These are phyloP conservation scores for Daedaleopsis sinensis DNA, from an alignment of 768 basidiomycete species.

Conservation along the genomic window DNA sequence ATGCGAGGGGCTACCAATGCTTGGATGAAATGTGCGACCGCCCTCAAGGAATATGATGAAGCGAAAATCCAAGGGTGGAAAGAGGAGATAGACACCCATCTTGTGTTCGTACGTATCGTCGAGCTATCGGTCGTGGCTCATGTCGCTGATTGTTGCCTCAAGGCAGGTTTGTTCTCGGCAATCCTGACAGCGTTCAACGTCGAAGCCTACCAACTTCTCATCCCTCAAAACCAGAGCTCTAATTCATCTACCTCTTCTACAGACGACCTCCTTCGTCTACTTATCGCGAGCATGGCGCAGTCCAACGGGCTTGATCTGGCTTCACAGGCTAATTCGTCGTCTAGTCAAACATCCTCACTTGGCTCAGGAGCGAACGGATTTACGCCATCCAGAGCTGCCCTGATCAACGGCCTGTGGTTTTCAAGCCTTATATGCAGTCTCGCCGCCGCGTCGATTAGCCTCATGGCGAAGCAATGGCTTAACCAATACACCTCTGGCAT, in stretches of 20 bases:
- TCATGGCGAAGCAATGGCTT: slow-evolving; percentile 21
- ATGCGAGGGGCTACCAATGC: too few species aligned
- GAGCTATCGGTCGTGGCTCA: too few species aligned
- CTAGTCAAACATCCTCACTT: background rate
- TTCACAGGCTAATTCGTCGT: background rate
- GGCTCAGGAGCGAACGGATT: background rate
- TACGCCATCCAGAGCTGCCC: background rate
- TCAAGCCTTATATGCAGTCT: slow-evolving; percentile 18
- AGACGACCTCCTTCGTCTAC: background rate
- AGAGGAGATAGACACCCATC: slow-evolving; percentile 25
- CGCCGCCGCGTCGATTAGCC: slow-evolving; percentile 16
- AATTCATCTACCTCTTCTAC: background rate
- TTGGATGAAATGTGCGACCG: slow-evolving; percentile 20
- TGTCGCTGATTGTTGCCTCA: background rate
- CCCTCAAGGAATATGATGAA: slow-evolving; percentile 21
- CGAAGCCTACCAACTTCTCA: slow-evolving; percentile 9
- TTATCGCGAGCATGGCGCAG: background rate
- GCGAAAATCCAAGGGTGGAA: slow-evolving; percentile 23
- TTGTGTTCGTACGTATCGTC: slow-evolving; percentile 27
- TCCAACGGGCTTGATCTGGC: background rate
- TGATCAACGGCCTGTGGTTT: slow-evolving; percentile 22
- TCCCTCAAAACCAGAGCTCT: background rate
- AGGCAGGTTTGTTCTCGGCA: slow-evolving; percentile 21
- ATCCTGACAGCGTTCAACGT: slow-evolving; percentile 19
- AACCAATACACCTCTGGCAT: slow-evolving; percentile 15